Conservation (phyloP, 805 yeast species). For the Barnettozyma sucrosica region DNA sequence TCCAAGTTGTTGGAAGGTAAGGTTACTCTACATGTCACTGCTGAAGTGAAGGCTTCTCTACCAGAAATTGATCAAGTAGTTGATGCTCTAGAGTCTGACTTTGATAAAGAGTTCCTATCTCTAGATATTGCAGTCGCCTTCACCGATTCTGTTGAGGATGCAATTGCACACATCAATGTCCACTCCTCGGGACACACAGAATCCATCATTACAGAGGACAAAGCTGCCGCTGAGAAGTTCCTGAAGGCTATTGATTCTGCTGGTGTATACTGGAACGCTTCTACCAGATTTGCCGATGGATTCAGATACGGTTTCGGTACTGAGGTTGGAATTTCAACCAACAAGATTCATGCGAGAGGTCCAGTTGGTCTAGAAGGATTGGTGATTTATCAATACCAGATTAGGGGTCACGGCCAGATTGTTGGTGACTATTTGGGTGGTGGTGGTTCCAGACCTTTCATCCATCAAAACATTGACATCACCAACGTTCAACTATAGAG, state of each 20-base stretch:
- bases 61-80: conserved; percentile 28
- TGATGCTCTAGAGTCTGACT: conserved; percentile 59
- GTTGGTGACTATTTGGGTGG: conserved; percentile 91
- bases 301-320: conserved; percentile 98
- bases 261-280: conserved; percentile 96
- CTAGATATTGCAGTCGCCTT: conserved; percentile 73
- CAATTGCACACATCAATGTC: conserved; percentile 78
- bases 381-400: conserved; percentile 90
- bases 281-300: conserved; percentile 97
- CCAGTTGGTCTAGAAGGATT: conserved; percentile 98
- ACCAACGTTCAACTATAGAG: conserved; percentile 5
- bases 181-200: conserved; percentile 98
- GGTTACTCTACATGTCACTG: conserved; percentile 69
- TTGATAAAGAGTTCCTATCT: conserved; percentile 77
- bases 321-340: conserved; percentile 96
- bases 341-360: conserved; percentile 96
- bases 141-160: conserved; percentile 55
- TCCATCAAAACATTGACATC: conserved; percentile 57
- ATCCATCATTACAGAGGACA: conserved; percentile 74
- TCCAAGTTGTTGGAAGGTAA: conserved; percentile 48
- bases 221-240: conserved; percentile 67
- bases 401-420: conserved; percentile 89
- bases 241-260: conserved; percentile 87
- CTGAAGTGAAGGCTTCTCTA: conserved; percentile 35
- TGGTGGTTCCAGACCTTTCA: conserved; percentile 76